Conservation (phyloP, 768 basidiomycete genomes). For the Hypsizygus marmoreus region DNA sequence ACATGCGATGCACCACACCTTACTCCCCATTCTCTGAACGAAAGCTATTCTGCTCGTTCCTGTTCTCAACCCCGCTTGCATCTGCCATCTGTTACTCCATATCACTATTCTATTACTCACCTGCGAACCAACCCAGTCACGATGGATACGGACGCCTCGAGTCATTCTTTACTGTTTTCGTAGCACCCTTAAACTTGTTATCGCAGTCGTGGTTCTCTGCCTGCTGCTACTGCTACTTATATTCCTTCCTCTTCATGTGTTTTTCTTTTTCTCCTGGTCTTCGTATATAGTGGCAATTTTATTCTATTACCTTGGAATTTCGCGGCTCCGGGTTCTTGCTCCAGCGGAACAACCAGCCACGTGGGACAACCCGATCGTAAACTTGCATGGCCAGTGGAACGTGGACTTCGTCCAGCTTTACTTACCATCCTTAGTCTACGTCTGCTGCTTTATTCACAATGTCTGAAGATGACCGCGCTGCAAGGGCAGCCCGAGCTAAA, state of each 20-base stretch:
- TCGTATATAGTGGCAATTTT: constrained; percentile 53
- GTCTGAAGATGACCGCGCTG: constrained; percentile 79
- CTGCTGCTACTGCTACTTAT: constrained; percentile 29
- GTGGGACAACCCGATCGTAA: neutral
- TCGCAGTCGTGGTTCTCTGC: constrained; percentile 26
- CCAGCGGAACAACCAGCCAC: neutral
- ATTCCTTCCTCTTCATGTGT: constrained; percentile 33
- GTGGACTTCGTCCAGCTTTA: too few relatives aligned
- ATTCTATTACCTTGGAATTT: constrained; percentile 18
- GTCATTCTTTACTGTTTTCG: constrained; percentile 62
- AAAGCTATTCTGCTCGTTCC: constrained; percentile 19
- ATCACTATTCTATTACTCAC: constrained; percentile 56
- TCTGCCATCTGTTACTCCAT: constrained; percentile 44
- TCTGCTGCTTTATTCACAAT: constrained; percentile 24
- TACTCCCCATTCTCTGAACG: constrained; percentile 16
- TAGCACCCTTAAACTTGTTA: constrained; percentile 35
- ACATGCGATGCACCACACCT: constrained; percentile 13
- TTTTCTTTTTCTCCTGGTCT: constrained; percentile 34
- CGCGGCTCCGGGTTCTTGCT: neutral
- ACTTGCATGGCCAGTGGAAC: too few relatives aligned
- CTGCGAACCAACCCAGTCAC: constrained; percentile 42
- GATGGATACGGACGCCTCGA: constrained; percentile 50
- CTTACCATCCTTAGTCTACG: too few relatives aligned
- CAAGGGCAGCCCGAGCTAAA: constrained; percentile 81
- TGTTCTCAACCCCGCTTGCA: constrained; percentile 23